phyloP scores from a whole-genome alignment of 2,329 filamentous ascomycete species.

The Ambrosiella cleistominuta region DNA sequence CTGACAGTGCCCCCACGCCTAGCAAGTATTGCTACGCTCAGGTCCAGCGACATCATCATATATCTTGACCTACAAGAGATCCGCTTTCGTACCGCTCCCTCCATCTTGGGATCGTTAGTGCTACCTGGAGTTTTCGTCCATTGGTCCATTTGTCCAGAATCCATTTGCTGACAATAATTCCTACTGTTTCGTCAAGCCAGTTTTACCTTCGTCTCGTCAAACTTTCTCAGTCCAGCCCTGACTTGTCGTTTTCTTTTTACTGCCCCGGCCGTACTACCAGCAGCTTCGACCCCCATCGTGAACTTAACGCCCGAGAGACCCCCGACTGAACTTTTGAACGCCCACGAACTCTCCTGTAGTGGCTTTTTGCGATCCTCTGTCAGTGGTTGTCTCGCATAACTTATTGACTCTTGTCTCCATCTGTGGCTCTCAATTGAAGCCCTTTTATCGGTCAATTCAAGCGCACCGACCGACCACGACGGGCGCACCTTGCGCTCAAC shows the following conservation, averaged over 20 bases:
- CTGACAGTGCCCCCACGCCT: background rate
- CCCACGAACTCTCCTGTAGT: background rate
- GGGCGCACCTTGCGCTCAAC: conserved; percentile 6
- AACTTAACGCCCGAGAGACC: background rate
- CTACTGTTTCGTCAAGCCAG: background rate
- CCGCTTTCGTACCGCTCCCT: background rate
- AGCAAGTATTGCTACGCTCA: background rate
- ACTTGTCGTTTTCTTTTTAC: background rate
- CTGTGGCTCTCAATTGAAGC: background rate
- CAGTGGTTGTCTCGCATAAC: background rate
- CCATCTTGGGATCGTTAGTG: background rate
- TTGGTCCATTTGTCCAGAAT: background rate
- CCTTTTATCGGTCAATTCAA: background rate
- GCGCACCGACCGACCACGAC: conserved; percentile 9
- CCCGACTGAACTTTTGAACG: background rate
- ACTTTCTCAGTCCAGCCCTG: background rate
- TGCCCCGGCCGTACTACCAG: background rate
- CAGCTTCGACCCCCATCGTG: background rate
- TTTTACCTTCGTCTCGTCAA: background rate
- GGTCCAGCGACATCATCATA: background rate
- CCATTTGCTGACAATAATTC: background rate
- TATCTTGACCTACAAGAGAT: background rate
- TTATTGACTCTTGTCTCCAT: background rate
- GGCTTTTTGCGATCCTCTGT: background rate
- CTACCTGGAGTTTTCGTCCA: background rate